phyloP scores from a whole-genome alignment of 2,329 filamentous ascomycete genomes.

The Hypoxylon sp. region DNA sequence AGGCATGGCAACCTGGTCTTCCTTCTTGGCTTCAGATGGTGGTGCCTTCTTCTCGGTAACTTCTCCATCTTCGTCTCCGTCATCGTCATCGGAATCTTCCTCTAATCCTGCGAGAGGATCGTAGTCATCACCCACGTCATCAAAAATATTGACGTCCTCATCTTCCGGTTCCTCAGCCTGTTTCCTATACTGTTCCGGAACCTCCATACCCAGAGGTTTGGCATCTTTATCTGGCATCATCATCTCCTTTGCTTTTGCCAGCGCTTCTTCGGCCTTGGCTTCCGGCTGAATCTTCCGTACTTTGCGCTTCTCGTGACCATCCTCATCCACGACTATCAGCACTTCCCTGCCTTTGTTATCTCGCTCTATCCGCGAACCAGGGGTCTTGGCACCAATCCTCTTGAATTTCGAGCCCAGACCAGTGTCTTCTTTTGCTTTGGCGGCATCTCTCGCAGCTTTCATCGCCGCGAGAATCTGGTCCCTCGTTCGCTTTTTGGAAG shows the following conservation, averaged over 20 bases:
- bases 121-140: constrained; percentile 74
- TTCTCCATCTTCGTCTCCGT: constrained; percentile 51
- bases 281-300: constrained; percentile 64
- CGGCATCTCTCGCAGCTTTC: constrained; percentile 71
- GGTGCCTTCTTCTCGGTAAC: constrained; percentile 40
- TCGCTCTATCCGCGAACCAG: constrained; percentile 69
- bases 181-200: constrained; percentile 69
- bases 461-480: constrained; percentile 76
- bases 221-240: constrained; percentile 65
- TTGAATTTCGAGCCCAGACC: constrained; percentile 70
- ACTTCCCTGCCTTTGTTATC: constrained; percentile 72
- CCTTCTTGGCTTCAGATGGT: constrained; percentile 39
- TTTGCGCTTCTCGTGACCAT: constrained; percentile 74
- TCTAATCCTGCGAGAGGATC: constrained; percentile 72
- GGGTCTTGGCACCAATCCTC: constrained; percentile 69
- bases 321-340: constrained; percentile 73
- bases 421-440: constrained; percentile 65
- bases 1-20: constrained; percentile 55
- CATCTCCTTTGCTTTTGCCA: constrained; percentile 56
- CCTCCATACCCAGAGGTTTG: constrained; percentile 73
- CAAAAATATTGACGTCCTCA: constrained; percentile 73
- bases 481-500: constrained; percentile 71
- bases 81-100: constrained; percentile 55
- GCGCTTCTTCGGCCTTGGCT: constrained; percentile 49
- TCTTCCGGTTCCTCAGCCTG: constrained; percentile 63